Evolutionary conservation across 805 yeast species (phyloP).

Genomic region (Ogataea corticis): DNA sequence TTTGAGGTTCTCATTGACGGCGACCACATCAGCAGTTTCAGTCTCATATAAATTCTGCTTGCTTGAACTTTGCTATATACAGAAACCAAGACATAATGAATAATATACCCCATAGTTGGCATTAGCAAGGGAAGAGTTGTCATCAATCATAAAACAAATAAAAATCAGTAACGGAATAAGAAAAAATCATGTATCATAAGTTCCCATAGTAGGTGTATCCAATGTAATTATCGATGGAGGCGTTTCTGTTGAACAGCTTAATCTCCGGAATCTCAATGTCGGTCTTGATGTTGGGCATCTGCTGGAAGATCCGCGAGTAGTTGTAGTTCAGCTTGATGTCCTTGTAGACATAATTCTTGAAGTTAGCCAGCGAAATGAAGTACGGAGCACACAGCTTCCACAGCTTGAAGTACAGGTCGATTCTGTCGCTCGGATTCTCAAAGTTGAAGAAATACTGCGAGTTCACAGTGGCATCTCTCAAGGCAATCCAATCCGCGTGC

Average conservation of each 20-base stretch:
- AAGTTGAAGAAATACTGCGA: slow-evolving; percentile 38
- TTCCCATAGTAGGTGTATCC: slow-evolving; percentile 26
- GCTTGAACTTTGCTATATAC: not conserved
- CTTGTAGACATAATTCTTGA: slow-evolving; percentile 45
- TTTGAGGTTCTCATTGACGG: slow-evolving; percentile 36
- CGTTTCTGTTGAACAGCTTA: slow-evolving; percentile 33
- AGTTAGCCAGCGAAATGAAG: slow-evolving; percentile 48
- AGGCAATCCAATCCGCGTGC: slow-evolving; percentile 82
- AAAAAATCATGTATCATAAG: not conserved
- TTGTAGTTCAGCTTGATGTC: slow-evolving; percentile 45
- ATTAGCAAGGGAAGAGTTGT: no score
- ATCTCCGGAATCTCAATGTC: slow-evolving; percentile 45
- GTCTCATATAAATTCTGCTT: slow-evolving; percentile 14
- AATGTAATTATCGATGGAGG: slow-evolving; percentile 31
- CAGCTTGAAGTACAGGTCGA: slow-evolving; percentile 53
- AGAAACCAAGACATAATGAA: not conserved
- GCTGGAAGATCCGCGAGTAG: slow-evolving; percentile 39
- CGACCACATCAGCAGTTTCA: slow-evolving; percentile 30
- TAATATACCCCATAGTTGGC: no score
- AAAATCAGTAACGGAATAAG: not conserved
- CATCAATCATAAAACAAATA: not conserved
- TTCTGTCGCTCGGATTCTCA: slow-evolving; percentile 42
- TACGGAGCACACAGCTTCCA: slow-evolving; percentile 51
- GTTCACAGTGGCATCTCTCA: slow-evolving; percentile 71
- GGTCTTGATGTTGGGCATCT: slow-evolving; percentile 38